Evolutionary conservation across 2,329 filamentous ascomycete species (phyloP).

Genomic region (Fonsecaea nubica): DNA sequence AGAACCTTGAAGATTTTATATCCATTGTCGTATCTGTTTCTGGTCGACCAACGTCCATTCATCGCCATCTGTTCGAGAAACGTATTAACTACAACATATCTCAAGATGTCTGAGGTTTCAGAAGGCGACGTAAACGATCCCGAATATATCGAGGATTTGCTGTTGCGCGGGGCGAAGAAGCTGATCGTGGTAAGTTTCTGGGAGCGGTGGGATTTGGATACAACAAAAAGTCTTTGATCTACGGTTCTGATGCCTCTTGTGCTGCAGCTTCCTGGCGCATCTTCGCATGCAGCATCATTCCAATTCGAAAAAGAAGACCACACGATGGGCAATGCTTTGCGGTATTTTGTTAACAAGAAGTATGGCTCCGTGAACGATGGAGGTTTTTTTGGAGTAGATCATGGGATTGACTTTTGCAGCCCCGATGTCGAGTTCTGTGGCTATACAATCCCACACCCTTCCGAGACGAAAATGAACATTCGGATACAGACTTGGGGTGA

Average conservation of each 20-base stretch:
- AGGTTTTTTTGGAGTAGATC: not conserved
- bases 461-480: slow-evolving; percentile 94
- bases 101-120: slow-evolving; percentile 22
- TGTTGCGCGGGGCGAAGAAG: slow-evolving; percentile 36
- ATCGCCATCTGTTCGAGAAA: not conserved
- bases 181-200: slow-evolving; percentile 36
- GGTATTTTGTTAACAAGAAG: slow-evolving; percentile 99
- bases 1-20: not conserved
- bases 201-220: not conserved
- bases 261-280: slow-evolving; percentile 78
- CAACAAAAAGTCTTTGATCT: not conserved
- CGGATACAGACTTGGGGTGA: slow-evolving; percentile 95
- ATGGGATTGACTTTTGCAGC: slow-evolving; percentile 55
- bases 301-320: slow-evolving; percentile 94
- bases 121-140: slow-evolving; percentile 23
- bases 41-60: not conserved
- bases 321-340: slow-evolving; percentile 89
- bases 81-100: not conserved
- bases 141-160: slow-evolving; percentile 30
- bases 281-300: slow-evolving; percentile 87
- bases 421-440: slow-evolving; percentile 97
- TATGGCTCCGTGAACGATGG: slow-evolving; percentile 53
- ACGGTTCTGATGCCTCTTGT: not conserved
- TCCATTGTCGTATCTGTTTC: not conserved
- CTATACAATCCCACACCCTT: slow-evolving; percentile 96